phyloP scores from a whole-genome alignment of 805 yeast genomes.

The Candida anglica region DNA sequence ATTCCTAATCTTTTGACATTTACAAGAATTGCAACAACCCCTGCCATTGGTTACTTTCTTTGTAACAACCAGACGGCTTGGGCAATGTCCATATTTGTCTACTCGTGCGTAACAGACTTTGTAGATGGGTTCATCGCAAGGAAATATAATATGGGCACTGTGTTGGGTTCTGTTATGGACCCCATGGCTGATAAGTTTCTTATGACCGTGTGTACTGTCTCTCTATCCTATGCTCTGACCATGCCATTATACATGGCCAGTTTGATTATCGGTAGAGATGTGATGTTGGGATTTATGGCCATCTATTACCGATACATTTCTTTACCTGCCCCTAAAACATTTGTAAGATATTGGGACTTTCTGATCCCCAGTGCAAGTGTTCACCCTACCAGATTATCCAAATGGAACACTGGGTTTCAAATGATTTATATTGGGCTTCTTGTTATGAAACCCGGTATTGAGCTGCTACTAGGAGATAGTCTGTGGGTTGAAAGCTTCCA shows the following conservation, averaged over 20 bases:
- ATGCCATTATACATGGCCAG: conserved; percentile 67
- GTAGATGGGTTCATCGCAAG: conserved; percentile 92
- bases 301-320: conserved; percentile 68
- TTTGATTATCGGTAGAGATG: conserved; percentile 81
- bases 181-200: conserved; percentile 93
- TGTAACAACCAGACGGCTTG: conserved; percentile 55
- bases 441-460: conserved; percentile 32
- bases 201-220: conserved; percentile 80
- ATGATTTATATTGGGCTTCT: conserved; percentile 75
- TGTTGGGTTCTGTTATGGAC: conserved; percentile 86
- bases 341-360: conserved; percentile 72
- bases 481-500: conserved; percentile 8
- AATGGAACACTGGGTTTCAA: conserved; percentile 86
- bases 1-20: conserved; percentile 83
- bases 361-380: conserved; percentile 80
- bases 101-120: conserved; percentile 88
- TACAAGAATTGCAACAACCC: conserved; percentile 78
- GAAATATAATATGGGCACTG: conserved; percentile 66
- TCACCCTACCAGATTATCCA: conserved; percentile 80
- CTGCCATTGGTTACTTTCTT: conserved; percentile 77
- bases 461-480: conserved; percentile 12
- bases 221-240: conserved; percentile 61
- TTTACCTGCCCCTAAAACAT: conserved; percentile 71
- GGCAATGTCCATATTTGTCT: conserved; percentile 73
- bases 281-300: conserved; percentile 67